phyloP scores from a whole-genome alignment of 1,139 yeast species.

The Yamadazyma buinensis region DNA sequence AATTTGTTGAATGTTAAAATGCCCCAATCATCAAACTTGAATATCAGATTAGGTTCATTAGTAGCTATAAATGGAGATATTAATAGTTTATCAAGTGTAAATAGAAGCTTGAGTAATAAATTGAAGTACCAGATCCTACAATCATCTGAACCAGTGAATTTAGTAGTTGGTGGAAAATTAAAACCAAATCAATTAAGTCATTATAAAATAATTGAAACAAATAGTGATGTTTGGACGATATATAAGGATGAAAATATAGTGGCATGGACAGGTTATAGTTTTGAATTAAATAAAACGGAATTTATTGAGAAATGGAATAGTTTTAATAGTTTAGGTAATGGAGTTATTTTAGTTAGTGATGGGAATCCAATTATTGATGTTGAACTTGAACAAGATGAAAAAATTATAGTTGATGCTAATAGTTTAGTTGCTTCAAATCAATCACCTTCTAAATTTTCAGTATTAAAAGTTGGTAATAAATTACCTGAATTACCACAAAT shows the following conservation, averaged over 20 bases:
- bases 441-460: slow-evolving; percentile 2
- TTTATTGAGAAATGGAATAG: slow-evolving; percentile 19
- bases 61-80: slow-evolving; percentile 36
- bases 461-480: slow-evolving; percentile 6
- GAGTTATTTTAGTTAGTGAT: slow-evolving; percentile 34
- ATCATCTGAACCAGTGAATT: slow-evolving; percentile 22
- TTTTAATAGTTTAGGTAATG: slow-evolving; percentile 29
- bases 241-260: slow-evolving; percentile 27
- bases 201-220: slow-evolving; percentile 23
- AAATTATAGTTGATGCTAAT: slow-evolving; percentile 30
- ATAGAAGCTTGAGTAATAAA: slow-evolving; percentile 13
- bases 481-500: slow-evolving; percentile 2
- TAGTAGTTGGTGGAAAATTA: slow-evolving; percentile 26
- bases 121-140: slow-evolving; percentile 25
- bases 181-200: slow-evolving; percentile 15
- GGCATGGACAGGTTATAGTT: slow-evolving; percentile 45
- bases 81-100: slow-evolving; percentile 14
- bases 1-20: slow-evolving; percentile 31
- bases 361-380: slow-evolving; percentile 32
- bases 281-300: slow-evolving; percentile 19
- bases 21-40: slow-evolving; percentile 32
- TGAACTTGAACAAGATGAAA: slow-evolving; percentile 27
- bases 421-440: slow-evolving; percentile 31
- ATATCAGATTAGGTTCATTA: slow-evolving; percentile 28
- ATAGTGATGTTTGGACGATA: slow-evolving; percentile 32